phyloP scores from a whole-genome alignment of 176 grass and related monocot species.

The Carex scoparia region DNA sequence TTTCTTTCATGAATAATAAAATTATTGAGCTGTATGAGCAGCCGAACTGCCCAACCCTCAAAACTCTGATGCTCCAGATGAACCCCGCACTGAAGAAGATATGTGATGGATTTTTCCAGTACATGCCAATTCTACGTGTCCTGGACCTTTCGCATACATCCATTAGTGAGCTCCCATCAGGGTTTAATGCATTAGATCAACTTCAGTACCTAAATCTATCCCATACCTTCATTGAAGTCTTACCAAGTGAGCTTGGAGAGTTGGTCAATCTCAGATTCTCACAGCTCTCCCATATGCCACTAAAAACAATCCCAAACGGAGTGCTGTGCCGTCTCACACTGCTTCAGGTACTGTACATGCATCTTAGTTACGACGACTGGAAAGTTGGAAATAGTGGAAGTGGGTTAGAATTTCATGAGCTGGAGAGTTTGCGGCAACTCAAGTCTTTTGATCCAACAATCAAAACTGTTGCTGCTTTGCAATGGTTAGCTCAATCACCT shows the following conservation, averaged over 20 bases:
- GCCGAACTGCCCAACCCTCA: slow-evolving; percentile 53
- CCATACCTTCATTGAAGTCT: slow-evolving; percentile 45
- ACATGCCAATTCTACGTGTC: slow-evolving; percentile 68
- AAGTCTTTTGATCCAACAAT: slow-evolving; percentile 67
- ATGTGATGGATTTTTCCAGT: slow-evolving; percentile 64
- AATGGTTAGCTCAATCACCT: slow-evolving; percentile 40
- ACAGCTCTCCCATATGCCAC: slow-evolving; percentile 54
- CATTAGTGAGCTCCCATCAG: neutral
- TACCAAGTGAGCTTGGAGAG: slow-evolving; percentile 55
- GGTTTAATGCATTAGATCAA: slow-evolving; percentile 37
- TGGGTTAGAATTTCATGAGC: slow-evolving; percentile 67
- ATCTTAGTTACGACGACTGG: slow-evolving; percentile 67
- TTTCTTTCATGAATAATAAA: slow-evolving; percentile 67
- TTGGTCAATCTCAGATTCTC: slow-evolving; percentile 56
- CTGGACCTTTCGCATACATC: slow-evolving; percentile 38
- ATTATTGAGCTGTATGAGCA: slow-evolving; percentile 54
- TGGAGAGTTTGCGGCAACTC: slow-evolving; percentile 55
- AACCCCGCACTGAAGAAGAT: slow-evolving; percentile 58
- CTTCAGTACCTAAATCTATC: slow-evolving; percentile 72
- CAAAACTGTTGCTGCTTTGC: slow-evolving; percentile 42
- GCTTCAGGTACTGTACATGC: slow-evolving; percentile 77
- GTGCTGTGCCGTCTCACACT: slow-evolving; percentile 47
- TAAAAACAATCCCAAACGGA: slow-evolving; percentile 51
- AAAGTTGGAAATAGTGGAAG: slow-evolving; percentile 45
- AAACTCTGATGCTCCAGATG: slow-evolving; percentile 57